These are phyloP conservation scores for Amyloporia xantha DNA, from an alignment of 768 basidiomycete species.

Conservation along the genomic window DNA sequence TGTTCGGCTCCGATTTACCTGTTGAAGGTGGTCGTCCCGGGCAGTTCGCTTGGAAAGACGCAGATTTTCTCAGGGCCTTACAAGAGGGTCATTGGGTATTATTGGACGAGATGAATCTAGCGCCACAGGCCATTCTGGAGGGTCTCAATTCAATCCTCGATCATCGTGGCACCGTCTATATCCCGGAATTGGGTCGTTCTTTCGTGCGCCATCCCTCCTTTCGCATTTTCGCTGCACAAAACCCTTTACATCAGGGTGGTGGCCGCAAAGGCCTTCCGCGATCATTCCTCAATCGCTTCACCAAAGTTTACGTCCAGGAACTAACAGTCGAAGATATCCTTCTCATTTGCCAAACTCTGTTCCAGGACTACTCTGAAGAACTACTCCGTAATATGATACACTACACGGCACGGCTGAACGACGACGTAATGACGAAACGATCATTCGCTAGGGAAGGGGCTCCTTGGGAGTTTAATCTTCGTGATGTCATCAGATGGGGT, in stretches of 20 bases:
- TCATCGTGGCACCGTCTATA: slow-evolving; percentile 90
- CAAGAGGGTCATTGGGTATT: slow-evolving; percentile 98
- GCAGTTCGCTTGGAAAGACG: slow-evolving; percentile 96
- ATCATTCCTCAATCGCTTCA: slow-evolving; percentile 96
- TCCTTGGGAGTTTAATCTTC: slow-evolving; percentile 98
- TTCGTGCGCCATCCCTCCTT: slow-evolving; percentile 90
- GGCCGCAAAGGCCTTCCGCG: slow-evolving; percentile 96
- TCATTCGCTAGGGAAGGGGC: slow-evolving; percentile 72
- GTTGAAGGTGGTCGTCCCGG: slow-evolving; percentile 87
- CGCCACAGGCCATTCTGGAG: slow-evolving; percentile 93
- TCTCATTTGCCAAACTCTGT: slow-evolving; percentile 69
- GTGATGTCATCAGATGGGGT: slow-evolving; percentile 90
- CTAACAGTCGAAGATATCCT: slow-evolving; percentile 72
- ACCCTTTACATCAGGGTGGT: slow-evolving; percentile 92
- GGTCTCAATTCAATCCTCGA: slow-evolving; percentile 95
- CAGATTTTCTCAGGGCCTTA: slow-evolving; percentile 88
- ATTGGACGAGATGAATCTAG: slow-evolving; percentile 98
- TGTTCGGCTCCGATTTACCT: slow-evolving; percentile 95
- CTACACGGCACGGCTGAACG: slow-evolving; percentile 69
- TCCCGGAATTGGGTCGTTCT: slow-evolving; percentile 88
- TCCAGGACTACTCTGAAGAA: slow-evolving; percentile 49
- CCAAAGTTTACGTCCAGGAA: slow-evolving; percentile 92
- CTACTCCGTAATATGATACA: slow-evolving; percentile 69
- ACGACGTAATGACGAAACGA: slow-evolving; percentile 55
- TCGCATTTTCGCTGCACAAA: slow-evolving; percentile 96